Conservation (phyloP, 179 eudicot species). For the Pouteria campechiana region DNA sequence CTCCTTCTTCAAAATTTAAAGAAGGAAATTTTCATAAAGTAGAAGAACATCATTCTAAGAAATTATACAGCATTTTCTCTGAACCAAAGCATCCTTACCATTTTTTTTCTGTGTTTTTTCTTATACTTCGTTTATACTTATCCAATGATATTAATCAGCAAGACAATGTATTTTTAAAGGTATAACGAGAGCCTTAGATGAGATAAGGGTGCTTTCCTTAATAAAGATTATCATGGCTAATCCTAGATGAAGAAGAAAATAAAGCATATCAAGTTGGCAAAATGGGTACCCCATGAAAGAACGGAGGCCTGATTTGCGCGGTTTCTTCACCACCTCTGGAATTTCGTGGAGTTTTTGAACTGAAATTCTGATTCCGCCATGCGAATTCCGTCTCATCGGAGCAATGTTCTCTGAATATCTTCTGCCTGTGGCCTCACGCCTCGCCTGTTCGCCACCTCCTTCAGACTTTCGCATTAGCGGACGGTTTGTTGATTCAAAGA, state of each 20-base stretch:
- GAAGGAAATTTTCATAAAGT: too few relatives aligned
- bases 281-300: slow-evolving; percentile 90
- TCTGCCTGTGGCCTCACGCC: slow-evolving; percentile 30
- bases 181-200: too few relatives aligned
- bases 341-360: slow-evolving; percentile 61
- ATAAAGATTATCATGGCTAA: neutral
- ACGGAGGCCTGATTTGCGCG: slow-evolving; percentile 38
- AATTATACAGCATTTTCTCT: too few relatives aligned
- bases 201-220: too few relatives aligned
- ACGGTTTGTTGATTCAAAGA: slow-evolving; percentile 66
- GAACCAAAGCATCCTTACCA: too few relatives aligned
- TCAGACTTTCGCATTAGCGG: slow-evolving; percentile 55
- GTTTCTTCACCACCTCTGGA: slow-evolving; percentile 73
- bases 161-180: too few relatives aligned
- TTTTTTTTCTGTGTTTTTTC: too few relatives aligned
- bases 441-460: slow-evolving; percentile 20
- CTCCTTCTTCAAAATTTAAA: too few relatives aligned
- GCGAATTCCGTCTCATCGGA: slow-evolving; percentile 44
- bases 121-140: too few relatives aligned
- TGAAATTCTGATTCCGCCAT: slow-evolving; percentile 31
- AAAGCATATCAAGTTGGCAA: too few relatives aligned
- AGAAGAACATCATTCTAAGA: too few relatives aligned
- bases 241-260: neutral
- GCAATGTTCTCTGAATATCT: slow-evolving; percentile 38
- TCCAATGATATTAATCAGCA: too few relatives aligned